Base-by-base conservation (phyloP, 345 rosid genomes). In the Gossypium ekmanianum region DNA sequence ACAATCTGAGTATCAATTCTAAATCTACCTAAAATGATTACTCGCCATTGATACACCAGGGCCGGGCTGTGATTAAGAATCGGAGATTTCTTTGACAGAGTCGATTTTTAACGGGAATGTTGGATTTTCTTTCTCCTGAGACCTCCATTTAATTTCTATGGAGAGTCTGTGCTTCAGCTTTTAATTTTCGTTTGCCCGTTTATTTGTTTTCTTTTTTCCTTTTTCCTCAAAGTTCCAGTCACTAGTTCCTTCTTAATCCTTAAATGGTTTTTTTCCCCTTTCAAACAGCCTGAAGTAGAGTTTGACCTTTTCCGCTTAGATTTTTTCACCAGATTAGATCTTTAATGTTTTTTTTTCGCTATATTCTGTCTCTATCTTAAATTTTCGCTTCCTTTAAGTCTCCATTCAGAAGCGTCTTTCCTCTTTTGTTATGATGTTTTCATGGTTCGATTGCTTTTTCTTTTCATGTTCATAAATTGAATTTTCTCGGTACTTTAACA, bases 91-190 rank as follows among this genome's bases (percentile, higher is more conserved):
- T 74, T 18, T 8, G 17, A 11, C 50, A 51, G 50, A 73, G 16
- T 26, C 52, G 51, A 11, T 51, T 64, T 41, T 4, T 34, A 34
- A 34, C 39, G 44, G 22, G 45, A 71, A 71, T 71, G 68, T 26
- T 47, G 14, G 68, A 73, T 44, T 73, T 63, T 29, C 47, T 11
- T 74, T 62, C 76, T 51, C 50, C 6, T 17, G 61, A 45, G 22
- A 20, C 41, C 39, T 52, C 20, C 43, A 22, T 16, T 11, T n/a
- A 8, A 12, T 50, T 3, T 39, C 50, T 55, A 58, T 43, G 57
- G 3, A 47, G 26, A 57, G 18, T 43, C 16, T 3, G n/a, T 72
- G 7, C 69, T 71, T 76, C 63, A 24, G 43, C 59, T 68, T 62
- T 16, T 41, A 14, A 16, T 80, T 63, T 63, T 29, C 16, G 55